Conservation (phyloP, 306 rosid genomes). For the Canavalia gladiata region DNA sequence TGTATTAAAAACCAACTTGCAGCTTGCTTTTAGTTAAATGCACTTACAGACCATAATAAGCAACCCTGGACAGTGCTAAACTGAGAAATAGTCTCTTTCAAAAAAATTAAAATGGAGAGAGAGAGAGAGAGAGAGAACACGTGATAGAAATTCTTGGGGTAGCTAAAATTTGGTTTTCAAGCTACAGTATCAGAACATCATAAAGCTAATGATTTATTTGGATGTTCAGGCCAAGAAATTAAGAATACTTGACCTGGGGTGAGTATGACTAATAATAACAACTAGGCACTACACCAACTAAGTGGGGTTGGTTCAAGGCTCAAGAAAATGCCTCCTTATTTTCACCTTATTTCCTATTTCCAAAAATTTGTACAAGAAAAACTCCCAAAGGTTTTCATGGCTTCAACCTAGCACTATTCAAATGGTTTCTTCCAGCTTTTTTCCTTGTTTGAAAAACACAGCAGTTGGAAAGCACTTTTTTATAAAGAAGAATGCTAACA, state of each 20-base stretch:
- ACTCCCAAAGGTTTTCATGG: not conserved
- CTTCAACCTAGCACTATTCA: conserved; percentile 11
- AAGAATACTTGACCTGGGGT: no score
- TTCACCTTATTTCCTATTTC: no score
- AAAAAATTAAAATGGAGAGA: no score
- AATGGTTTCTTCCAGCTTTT: not conserved
- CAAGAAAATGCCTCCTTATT: no score
- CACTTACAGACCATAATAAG: not conserved
- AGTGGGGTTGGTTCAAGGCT: no score
- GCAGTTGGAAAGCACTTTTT: not conserved
- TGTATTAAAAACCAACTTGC: conserved; percentile 12
- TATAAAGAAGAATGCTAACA: not conserved
- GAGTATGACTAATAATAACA: no score
- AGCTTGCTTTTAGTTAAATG: not conserved
- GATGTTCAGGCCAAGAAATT: no score
- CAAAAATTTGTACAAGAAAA: no score
- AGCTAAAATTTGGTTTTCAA: not conserved
- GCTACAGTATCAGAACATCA: conserved; percentile 1
- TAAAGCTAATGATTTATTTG: not conserved
- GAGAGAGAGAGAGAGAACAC: not conserved
- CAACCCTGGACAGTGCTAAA: not conserved
- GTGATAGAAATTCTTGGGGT: conserved; percentile 1
- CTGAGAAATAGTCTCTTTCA: no score
- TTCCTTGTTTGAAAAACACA: conserved; percentile 16
- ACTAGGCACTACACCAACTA: no score